A percentile compares a stretch with the other conserved stretches of the same genome.
These are phyloP conservation scores for Xylaria sp. DNA, from an alignment of 2,329 filamentous ascomycete genomes.

Conservation along the genomic window DNA sequence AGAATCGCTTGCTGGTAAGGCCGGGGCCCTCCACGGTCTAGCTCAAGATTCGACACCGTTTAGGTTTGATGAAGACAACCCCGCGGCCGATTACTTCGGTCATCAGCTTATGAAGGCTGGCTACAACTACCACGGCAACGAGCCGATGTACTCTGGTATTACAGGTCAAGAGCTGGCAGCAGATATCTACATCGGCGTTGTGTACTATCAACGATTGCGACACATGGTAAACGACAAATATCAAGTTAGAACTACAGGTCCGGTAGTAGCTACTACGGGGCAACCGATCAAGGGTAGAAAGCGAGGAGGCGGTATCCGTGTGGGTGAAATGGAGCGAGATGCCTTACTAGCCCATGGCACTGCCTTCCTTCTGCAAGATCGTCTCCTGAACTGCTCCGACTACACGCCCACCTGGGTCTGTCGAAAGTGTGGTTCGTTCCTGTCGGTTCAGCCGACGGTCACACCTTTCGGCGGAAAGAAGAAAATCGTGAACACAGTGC, in stretches of 20 bases:
- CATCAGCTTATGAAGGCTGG: constrained; percentile 94
- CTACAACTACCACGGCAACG: constrained; percentile 98
- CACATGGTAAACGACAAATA: constrained; percentile 99
- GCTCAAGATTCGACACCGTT: constrained; percentile 97
- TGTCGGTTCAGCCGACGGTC: constrained; percentile 85
- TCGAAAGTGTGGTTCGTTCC: constrained; percentile 86
- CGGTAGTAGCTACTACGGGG: constrained; percentile 87
- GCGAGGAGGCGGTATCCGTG: constrained; percentile 96
- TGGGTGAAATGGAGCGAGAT: constrained; percentile 99
- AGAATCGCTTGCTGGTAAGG: constrained; percentile 94
- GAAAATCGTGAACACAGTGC: constrained; percentile 73
- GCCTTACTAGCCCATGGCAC: constrained; percentile 94
- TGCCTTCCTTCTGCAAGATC: constrained; percentile 93
- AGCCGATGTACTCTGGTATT: constrained; percentile 98
- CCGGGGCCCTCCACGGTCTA: constrained; percentile 92
- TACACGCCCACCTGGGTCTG: constrained; percentile 92
- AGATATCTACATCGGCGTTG: constrained; percentile 95
- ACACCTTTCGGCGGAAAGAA: constrained; percentile 72
- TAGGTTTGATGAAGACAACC: constrained; percentile 91
- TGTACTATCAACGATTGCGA: constrained; percentile 96
- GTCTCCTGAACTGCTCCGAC: constrained; percentile 96
- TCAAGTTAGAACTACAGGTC: constrained; percentile 95
- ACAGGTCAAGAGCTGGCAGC: constrained; percentile 93
- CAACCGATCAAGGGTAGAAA: constrained; percentile 98
- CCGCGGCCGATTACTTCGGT: constrained; percentile 93